A percentile compares a stretch with the other conserved stretches of the same genome.
Conservation (phyloP, 805 yeast genomes). For the Yarrowia deformans region DNA sequence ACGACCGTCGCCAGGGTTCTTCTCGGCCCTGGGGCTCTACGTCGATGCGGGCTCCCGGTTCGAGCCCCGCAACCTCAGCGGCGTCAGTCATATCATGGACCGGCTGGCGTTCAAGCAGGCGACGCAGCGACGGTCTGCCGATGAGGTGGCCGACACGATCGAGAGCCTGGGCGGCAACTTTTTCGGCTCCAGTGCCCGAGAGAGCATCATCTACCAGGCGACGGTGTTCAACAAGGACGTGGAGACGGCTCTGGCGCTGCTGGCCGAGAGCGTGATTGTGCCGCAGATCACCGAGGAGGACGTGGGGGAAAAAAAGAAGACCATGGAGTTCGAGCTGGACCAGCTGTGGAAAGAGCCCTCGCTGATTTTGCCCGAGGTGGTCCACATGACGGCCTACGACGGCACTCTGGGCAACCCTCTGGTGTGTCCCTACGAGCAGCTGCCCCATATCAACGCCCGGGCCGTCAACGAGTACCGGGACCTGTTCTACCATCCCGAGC, state of each 20-base stretch:
- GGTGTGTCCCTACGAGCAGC: conserved; percentile 75
- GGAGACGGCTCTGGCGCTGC: conserved; percentile 74
- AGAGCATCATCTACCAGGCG: conserved; percentile 91
- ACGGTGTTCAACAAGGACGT: conserved; percentile 89
- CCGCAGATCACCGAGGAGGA: conserved; percentile 77
- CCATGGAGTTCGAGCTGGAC: conserved; percentile 80
- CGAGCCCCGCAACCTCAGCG: conserved; percentile 68
- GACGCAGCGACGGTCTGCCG: conserved; percentile 55
- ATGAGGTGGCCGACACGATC: conserved; percentile 74
- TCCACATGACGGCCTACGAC: conserved; percentile 82
- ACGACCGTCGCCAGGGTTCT: conserved; percentile 87
- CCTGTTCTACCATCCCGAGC: conserved; percentile 76
- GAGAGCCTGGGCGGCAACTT: conserved; percentile 91
- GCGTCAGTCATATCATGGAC: conserved; percentile 84
- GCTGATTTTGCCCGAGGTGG: conserved; percentile 83
- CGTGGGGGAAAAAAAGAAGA: conserved; percentile 70
- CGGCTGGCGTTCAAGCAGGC: conserved; percentile 69
- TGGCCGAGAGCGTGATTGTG: conserved; percentile 76
- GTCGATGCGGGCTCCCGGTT: conserved; percentile 90
- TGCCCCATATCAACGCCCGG: conserved; percentile 61
- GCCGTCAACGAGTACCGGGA: conserved; percentile 67
- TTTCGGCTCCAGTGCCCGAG: conserved; percentile 91
- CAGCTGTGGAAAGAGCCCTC: conserved; percentile 88
- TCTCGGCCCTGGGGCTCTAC: conserved; percentile 87
- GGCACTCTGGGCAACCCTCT: conserved; percentile 87